These are phyloP conservation scores for Cordyceps cicadae DNA, from an alignment of 2,329 filamentous ascomycete genomes.

Conservation along the genomic window DNA sequence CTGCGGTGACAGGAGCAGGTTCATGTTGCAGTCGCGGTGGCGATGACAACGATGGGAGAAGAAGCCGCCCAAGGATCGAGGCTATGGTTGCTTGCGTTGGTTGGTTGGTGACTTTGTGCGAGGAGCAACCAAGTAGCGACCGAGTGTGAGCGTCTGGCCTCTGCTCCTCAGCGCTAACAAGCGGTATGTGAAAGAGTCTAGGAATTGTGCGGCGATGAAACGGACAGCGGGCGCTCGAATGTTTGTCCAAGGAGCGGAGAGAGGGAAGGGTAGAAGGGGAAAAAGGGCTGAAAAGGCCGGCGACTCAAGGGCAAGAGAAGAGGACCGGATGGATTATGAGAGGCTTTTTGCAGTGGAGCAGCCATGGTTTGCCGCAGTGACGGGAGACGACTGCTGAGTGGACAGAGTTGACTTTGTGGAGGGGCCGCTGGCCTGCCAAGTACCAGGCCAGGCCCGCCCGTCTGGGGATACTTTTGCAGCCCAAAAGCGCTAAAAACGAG, in stretches of 20 bases:
- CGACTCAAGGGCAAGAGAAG: conserved; percentile 5
- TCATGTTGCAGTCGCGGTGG: conserved; percentile 40
- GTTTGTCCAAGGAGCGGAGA: neutral
- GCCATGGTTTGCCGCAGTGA: conserved; percentile 5
- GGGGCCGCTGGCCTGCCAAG: neutral
- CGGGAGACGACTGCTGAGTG: neutral
- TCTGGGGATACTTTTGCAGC: neutral
- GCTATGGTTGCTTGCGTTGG: conserved; percentile 1
- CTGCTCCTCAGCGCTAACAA: neutral
- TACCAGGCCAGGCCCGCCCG: neutral
- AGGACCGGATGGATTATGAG: conserved; percentile 5
- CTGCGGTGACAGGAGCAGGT: conserved; percentile 53
- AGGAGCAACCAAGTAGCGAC: conserved; percentile 3
- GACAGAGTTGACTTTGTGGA: neutral
- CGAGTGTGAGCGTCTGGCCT: neutral
- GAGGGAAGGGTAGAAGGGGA: neutral
- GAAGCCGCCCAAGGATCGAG: neutral
- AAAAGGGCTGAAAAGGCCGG: conserved; percentile 9
- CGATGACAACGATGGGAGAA: neutral
- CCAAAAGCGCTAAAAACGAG: conserved; percentile 3
- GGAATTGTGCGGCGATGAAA: neutral
- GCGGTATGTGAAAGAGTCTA: too few relatives aligned
- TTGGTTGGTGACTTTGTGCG: neutral
- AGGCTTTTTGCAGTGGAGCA: conserved; percentile 10
- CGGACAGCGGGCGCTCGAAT: neutral